Evolutionary conservation across 768 basidiomycete genomes (phyloP).

Genomic region (Brasilioporus rufonigricans): DNA sequence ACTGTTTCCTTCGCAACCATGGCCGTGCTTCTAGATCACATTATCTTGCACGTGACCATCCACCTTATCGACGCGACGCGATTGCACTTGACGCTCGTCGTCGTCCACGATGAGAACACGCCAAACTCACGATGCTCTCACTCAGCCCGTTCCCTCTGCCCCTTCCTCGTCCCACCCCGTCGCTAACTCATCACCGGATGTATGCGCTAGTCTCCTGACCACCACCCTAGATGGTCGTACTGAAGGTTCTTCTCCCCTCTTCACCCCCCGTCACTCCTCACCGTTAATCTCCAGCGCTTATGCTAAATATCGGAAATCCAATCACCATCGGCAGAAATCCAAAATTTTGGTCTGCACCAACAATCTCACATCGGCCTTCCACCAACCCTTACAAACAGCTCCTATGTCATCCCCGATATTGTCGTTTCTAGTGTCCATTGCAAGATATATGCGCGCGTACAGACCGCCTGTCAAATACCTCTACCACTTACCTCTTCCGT

Average conservation of each 20-base stretch:
- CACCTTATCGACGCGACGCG: slow-evolving; percentile 9
- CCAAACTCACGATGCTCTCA: slow-evolving; percentile 20
- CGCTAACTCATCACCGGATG: slow-evolving; percentile 26
- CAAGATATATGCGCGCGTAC: slow-evolving; percentile 72
- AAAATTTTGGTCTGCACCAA: slow-evolving; percentile 49
- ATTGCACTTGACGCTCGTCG: not conserved
- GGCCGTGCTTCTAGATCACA: not conserved
- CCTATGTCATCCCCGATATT: slow-evolving; percentile 63
- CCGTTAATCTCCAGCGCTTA: slow-evolving; percentile 38
- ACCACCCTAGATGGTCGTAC: slow-evolving; percentile 54
- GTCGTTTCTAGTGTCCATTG: slow-evolving; percentile 72
- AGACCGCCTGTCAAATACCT: not conserved
- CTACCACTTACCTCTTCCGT: not conserved
- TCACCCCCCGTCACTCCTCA: not conserved
- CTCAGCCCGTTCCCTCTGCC: slow-evolving; percentile 31
- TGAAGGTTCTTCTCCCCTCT: slow-evolving; percentile 47
- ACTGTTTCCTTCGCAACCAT: slow-evolving; percentile 15
- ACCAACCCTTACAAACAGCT: slow-evolving; percentile 24
- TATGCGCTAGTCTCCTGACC: slow-evolving; percentile 76
- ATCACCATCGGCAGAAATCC: slow-evolving; percentile 71
- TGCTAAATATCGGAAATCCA: slow-evolving; percentile 60
- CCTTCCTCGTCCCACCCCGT: slow-evolving; percentile 16
- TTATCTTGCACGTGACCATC: slow-evolving; percentile 11
- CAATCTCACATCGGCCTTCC: not conserved
- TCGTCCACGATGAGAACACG: slow-evolving; percentile 17